Conservation (phyloP, 306 rosid species). For the Vachellia pachyceras region DNA sequence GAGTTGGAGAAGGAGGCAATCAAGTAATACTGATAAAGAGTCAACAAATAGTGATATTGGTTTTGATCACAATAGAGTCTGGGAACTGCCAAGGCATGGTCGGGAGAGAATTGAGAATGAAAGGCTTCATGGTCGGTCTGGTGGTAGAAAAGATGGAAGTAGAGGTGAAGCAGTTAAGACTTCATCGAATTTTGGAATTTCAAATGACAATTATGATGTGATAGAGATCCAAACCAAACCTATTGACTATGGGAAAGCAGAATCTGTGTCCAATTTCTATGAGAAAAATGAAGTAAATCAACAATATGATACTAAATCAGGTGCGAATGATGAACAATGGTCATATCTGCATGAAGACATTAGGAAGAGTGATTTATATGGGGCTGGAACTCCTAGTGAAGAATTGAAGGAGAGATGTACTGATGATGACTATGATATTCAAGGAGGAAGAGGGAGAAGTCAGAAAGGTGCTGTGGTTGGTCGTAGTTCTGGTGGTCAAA, state of each 20-base stretch:
- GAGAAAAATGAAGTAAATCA: slow-evolving; percentile 69
- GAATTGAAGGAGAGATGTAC: slow-evolving; percentile 75
- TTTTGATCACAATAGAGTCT: slow-evolving; percentile 79
- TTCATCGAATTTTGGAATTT: slow-evolving; percentile 87
- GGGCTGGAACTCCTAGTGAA: slow-evolving; percentile 68
- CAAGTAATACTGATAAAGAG: slow-evolving; percentile 67
- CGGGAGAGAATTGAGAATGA: slow-evolving; percentile 86
- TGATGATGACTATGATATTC: slow-evolving; percentile 82
- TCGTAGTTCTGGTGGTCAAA: slow-evolving; percentile 70
- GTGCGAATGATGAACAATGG: slow-evolving; percentile 76
- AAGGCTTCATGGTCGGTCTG: slow-evolving; percentile 85
- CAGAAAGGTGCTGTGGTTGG: slow-evolving; percentile 67
- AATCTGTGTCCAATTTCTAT: slow-evolving; percentile 62
- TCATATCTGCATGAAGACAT: slow-evolving; percentile 63
- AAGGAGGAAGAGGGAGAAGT: slow-evolving; percentile 85
- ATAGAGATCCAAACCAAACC: slow-evolving; percentile 96
- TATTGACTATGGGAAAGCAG: slow-evolving; percentile 76
- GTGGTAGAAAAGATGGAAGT: slow-evolving; percentile 84
- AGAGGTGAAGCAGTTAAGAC: slow-evolving; percentile 98
- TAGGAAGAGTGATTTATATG: slow-evolving; percentile 65
- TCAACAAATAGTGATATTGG: slow-evolving; percentile 68
- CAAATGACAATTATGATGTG: slow-evolving; percentile 91
- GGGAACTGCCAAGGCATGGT: slow-evolving; percentile 90
- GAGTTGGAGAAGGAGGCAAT: slow-evolving; percentile 85
- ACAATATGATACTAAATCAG: slow-evolving; percentile 66